Evolutionary conservation across 495 filamentous ascomycete genomes (phyloP), one percentile per base, ranked within the genome.

Genomic region (Talaromyces thailandensis): DNA sequence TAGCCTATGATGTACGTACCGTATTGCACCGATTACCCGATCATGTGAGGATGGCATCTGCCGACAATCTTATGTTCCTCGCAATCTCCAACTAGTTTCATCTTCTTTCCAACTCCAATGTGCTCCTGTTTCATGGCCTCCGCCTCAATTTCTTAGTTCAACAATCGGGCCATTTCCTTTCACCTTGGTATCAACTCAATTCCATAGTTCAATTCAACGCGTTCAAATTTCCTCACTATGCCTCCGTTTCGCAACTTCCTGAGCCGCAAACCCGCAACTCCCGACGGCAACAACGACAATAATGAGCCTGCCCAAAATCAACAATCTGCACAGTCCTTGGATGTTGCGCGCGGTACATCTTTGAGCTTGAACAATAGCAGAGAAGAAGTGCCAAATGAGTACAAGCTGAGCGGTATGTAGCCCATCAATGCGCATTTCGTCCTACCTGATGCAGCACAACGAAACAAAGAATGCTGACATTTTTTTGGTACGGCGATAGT

Each of bases 381-480:
- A 55, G 81, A 79, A 35, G 71, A 77, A 45, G 85, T 89, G 62
- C 86, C 82, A 18, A 83, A 81, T 57, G 90, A 92, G 69, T 93
- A 90, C 73, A 90, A 93, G 78, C 79, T 93, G 77, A 90, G 89
- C 72, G 88, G 89, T 92, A 84, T 68, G 84, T 67, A 40, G n/a
- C 35, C 35, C 14, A 16, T 37, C 14, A n/a, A n/a, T 29, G 26
- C 29, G 16, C 40, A 6, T n/a, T 14, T 50, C 28, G 16, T 23
- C 62, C 62, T 31, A 32, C 56, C 9, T 40, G 35, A 40, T 40
- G 14, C 35, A n/a, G 35, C 61, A 40, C n/a, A 60, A 48, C 18
- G 35, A 25, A 40, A 11, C 12, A 11, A 23, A 32, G 21, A 32
- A 62, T 37, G 12, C 52, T 62, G 28, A 58, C 31, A 32, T 58